phyloP scores from a whole-genome alignment of 257 asterid species.

The Fraxinus anomala region DNA sequence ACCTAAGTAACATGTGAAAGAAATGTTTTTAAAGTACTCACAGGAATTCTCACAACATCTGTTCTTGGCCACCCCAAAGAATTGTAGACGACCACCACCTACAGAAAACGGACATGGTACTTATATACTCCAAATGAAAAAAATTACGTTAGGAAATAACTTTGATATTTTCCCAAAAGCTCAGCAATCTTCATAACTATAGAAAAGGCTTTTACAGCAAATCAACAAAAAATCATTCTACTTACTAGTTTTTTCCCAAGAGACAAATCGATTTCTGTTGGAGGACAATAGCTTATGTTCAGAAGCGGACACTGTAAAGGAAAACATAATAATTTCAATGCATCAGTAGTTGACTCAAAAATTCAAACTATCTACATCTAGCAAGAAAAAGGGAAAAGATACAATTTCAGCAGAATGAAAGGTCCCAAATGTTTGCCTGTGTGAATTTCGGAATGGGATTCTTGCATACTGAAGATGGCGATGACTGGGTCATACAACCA shows the following conservation, averaged over 20 bases:
- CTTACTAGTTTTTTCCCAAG: slow-evolving; percentile 73
- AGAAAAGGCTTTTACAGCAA: slow-evolving; percentile 7
- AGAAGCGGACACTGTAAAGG: slow-evolving; percentile 80
- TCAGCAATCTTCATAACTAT: background rate
- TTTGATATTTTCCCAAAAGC: background rate
- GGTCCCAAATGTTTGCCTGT: slow-evolving; percentile 52
- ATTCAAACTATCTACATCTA: slow-evolving; percentile 1
- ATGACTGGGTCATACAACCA: slow-evolving; percentile 66
- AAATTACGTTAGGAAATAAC: background rate
- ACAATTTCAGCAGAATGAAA: slow-evolving; percentile 2
- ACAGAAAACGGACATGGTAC: slow-evolving; percentile 18
- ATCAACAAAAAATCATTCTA: slow-evolving; percentile 10
- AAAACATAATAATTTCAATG: slow-evolving; percentile 19
- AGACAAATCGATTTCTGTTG: slow-evolving; percentile 76
- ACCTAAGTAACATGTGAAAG: background rate
- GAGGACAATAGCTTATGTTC: slow-evolving; percentile 86
- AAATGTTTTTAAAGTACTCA: slow-evolving; percentile 43
- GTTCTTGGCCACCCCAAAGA: slow-evolving; percentile 91
- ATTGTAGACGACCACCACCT: slow-evolving; percentile 87
- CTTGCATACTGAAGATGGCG: slow-evolving; percentile 48
- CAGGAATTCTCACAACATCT: slow-evolving; percentile 80
- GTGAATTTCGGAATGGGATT: slow-evolving; percentile 48
- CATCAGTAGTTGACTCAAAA: slow-evolving; percentile 20
- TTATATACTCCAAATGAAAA: slow-evolving; percentile 7
- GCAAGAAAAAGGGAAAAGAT: slow-evolving; percentile 7